Evolutionary conservation across 1,284 basidiomycete species (phyloP).

Genomic region (Tremellales sp.): DNA sequence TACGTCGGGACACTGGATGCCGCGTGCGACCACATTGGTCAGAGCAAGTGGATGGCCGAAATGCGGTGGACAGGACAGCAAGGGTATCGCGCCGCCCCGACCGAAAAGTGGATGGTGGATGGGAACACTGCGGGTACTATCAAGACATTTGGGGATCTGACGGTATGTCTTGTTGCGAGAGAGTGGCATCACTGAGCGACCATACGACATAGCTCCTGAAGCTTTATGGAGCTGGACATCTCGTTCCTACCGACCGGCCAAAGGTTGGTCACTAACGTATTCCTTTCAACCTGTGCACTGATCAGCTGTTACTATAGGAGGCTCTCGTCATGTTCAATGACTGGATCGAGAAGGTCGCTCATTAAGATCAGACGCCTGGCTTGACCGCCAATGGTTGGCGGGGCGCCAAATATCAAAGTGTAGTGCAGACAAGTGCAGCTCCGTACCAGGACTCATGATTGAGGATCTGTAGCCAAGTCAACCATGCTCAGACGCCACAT

Average conservation of each 20-base stretch:
- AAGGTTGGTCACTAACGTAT: too few relatives aligned
- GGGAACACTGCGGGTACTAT: conserved; percentile 51
- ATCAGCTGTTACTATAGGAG: background rate
- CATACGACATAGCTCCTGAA: background rate
- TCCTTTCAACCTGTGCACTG: too few relatives aligned
- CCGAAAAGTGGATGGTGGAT: conserved; percentile 51
- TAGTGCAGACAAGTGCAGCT: too few relatives aligned
- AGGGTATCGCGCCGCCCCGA: conserved; percentile 45
- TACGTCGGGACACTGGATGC: conserved; percentile 58
- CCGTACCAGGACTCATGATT: too few relatives aligned
- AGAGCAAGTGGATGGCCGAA: conserved; percentile 57
- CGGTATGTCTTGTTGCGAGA: conserved; percentile 60
- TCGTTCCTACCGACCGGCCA: background rate
- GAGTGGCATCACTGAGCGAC: background rate
- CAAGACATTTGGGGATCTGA: conserved; percentile 55
- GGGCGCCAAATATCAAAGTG: too few relatives aligned
- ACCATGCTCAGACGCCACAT: too few relatives aligned
- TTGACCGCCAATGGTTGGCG: too few relatives aligned
- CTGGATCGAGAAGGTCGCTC: conserved; percentile 1
- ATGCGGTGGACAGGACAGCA: conserved; percentile 59
- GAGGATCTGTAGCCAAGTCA: too few relatives aligned
- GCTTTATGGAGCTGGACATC: background rate
- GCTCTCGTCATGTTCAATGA: background rate
- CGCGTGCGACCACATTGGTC: conserved; percentile 64
- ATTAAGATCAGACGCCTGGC: too few relatives aligned